Evolutionary conservation across 139 green algal genomes (phyloP).

Genomic region (Chlorella vulgaris): DNA sequence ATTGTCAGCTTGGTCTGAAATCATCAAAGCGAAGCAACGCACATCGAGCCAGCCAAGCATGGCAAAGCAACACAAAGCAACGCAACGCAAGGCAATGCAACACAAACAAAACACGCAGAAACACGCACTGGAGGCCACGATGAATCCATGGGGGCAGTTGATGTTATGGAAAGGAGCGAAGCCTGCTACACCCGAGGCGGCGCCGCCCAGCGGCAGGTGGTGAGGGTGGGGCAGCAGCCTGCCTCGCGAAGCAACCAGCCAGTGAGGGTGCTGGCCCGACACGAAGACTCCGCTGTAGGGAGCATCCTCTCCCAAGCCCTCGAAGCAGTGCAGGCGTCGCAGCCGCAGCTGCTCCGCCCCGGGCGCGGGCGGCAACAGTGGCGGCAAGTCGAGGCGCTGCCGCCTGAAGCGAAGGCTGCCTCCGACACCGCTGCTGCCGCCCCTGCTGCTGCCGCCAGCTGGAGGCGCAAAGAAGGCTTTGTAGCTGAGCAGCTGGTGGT

Average conservation of each 20-base stretch:
- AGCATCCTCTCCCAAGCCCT: constrained; percentile 52
- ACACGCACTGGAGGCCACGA: constrained; percentile 46
- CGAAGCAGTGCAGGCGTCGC: constrained; percentile 45
- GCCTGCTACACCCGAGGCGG: constrained; percentile 38
- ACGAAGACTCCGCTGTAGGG: constrained; percentile 45
- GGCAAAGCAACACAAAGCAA: no score
- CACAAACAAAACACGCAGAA: neutral
- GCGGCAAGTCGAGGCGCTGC: constrained; percentile 46
- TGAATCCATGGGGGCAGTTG: constrained; percentile 84
- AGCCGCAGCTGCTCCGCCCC: neutral
- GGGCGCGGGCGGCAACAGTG: constrained; percentile 9
- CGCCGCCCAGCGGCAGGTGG: constrained; percentile 22
- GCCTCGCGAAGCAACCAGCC: constrained; percentile 73
- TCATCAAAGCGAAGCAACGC: no score
- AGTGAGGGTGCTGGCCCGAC: constrained; percentile 65
- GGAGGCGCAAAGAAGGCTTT: constrained; percentile 44
- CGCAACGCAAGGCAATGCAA: no score
- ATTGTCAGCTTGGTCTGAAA: no score
- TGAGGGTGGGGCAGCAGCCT: constrained; percentile 65
- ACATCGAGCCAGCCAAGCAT: no score
- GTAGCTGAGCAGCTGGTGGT: constrained; percentile 74
- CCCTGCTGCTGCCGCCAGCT: neutral
- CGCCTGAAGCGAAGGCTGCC: constrained; percentile 46
- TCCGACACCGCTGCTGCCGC: neutral
- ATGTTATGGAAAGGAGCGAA: constrained; percentile 92